phyloP scores from a whole-genome alignment of 768 basidiomycete genomes.

The Psilocybe subaeruginosa region DNA sequence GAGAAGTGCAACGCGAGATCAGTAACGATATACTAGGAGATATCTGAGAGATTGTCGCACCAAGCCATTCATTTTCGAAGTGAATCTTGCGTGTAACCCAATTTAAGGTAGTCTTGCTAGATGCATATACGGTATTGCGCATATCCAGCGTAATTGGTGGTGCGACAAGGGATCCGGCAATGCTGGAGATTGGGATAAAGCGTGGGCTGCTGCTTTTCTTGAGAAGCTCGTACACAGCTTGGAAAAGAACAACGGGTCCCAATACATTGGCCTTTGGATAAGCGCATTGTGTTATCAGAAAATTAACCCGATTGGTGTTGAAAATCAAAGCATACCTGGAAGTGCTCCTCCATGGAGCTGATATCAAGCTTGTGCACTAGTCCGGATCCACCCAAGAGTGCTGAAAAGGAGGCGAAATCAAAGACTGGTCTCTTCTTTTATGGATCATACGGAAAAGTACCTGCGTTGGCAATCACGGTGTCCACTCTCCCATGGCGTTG shows the following conservation, averaged over 20 bases:
- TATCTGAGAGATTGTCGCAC: not conserved
- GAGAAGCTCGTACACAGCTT: not conserved
- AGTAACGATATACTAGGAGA: no score
- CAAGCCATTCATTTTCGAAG: constrained; percentile 8
- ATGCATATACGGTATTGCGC: not conserved
- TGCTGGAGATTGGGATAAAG: constrained; percentile 1
- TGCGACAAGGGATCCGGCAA: not conserved
- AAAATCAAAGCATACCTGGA: not conserved
- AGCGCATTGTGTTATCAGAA: not conserved
- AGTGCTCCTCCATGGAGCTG: not conserved
- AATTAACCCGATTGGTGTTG: no score
- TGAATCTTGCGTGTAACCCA: constrained; percentile 10
- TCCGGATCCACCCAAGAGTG: not conserved
- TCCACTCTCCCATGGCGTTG: not conserved
- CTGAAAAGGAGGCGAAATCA: no score
- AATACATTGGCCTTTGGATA: constrained; percentile 2
- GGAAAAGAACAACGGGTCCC: constrained; percentile 7
- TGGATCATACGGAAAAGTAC: not conserved
- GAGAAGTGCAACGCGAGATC: not conserved
- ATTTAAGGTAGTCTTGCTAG: constrained; percentile 1
- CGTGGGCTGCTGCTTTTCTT: constrained; percentile 4
- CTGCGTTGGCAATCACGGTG: not conserved
- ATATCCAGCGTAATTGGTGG: not conserved
- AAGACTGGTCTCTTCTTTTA: no score
- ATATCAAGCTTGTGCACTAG: not conserved